Evolutionary conservation across 148 eudicot species (phyloP).

Genomic region (Amaranthus palmeri): DNA sequence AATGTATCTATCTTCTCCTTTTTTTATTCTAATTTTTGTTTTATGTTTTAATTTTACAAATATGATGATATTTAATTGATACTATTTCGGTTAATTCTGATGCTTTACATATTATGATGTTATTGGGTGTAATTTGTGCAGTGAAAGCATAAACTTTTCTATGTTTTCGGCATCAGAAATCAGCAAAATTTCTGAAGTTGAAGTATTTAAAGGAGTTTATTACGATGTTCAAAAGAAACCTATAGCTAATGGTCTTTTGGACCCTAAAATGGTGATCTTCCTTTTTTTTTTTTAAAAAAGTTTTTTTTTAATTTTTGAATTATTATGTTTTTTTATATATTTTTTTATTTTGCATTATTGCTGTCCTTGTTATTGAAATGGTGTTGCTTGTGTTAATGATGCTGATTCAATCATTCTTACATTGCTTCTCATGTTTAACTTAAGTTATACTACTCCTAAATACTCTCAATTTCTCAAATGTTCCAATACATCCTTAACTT

Average conservation of each 20-base stretch:
- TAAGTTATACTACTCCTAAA: too few species aligned
- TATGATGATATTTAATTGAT: background rate
- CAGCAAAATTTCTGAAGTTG: constrained; percentile 52
- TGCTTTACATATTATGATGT: too few species aligned
- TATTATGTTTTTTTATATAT: background rate
- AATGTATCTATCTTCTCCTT: constrained; percentile 35
- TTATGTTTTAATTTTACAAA: background rate
- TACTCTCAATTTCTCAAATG: too few species aligned
- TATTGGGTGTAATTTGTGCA: constrained; percentile 21
- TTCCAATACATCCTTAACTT: too few species aligned
- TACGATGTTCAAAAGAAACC: constrained; percentile 50
- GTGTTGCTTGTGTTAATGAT: too few species aligned
- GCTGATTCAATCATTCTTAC: too few species aligned
- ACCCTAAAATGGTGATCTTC: constrained; percentile 66
- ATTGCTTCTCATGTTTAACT: too few species aligned
- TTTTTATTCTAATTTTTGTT: background rate
- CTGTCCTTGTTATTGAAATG: background rate
- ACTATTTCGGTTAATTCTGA: background rate
- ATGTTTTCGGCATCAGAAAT: constrained; percentile 55
- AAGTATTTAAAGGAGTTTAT: constrained; percentile 43
- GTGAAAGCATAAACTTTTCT: constrained; percentile 66
- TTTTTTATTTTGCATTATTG: background rate
- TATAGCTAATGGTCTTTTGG: constrained; percentile 59
- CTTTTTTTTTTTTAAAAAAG: background rate
- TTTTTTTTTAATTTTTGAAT: too few species aligned